phyloP scores from a whole-genome alignment of 805 yeast species.

The Nakazawaea anatomiae region DNA sequence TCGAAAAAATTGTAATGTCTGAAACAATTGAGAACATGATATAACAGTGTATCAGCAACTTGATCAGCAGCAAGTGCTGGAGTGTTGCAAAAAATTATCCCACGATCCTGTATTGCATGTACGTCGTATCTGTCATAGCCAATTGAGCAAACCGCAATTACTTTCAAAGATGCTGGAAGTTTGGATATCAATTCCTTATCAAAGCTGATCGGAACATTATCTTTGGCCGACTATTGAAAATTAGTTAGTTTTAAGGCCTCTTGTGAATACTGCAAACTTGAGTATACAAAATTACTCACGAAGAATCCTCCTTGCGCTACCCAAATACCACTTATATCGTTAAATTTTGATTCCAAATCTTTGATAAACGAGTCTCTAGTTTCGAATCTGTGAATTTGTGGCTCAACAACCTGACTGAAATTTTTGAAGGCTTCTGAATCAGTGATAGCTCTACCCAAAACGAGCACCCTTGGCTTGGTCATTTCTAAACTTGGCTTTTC shows the following conservation, averaged over 20 bases:
- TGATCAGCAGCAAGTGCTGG: conserved; percentile 55
- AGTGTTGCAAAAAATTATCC: conserved; percentile 55
- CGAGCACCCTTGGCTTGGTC: conserved; percentile 32
- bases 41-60: conserved; percentile 69
- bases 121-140: conserved; percentile 54
- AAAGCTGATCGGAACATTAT: conserved; percentile 21
- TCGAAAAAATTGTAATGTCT: conserved; percentile 49
- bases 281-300: conserved; percentile 21
- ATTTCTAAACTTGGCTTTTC: conserved; percentile 4
- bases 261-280: too few relatives aligned
- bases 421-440: conserved; percentile 29
- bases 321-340: conserved; percentile 48
- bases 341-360: conserved; percentile 31
- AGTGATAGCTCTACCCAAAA: conserved; percentile 35
- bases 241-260: conserved; percentile 19
- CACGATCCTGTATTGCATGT: conserved; percentile 32
- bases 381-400: conserved; percentile 28
- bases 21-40: conserved; percentile 52
- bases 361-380: conserved; percentile 32
- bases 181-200: conserved; percentile 11
- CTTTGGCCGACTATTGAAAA: conserved; percentile 26
- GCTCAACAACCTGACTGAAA: conserved; percentile 31
- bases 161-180: conserved; percentile 41
- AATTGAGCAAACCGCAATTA: conserved; percentile 52
- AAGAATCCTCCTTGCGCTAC: conserved; percentile 48